Evolutionary conservation across 2,329 filamentous ascomycete genomes (phyloP).

Genomic region (Eutypa lata): DNA sequence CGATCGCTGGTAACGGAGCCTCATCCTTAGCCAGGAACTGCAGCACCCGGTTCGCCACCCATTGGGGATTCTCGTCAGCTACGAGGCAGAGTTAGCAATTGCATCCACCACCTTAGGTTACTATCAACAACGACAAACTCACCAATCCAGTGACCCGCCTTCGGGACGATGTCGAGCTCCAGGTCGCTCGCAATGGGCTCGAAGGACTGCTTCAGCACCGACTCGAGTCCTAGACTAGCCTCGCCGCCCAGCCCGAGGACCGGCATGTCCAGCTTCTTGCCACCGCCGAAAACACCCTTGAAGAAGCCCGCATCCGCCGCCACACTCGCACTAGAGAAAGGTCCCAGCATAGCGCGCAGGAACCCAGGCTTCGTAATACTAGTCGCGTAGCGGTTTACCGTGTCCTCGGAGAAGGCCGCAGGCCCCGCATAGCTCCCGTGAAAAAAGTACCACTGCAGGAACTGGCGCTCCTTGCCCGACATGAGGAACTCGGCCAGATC

Average conservation of each 20-base stretch:
- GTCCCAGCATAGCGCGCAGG: conserved; percentile 35
- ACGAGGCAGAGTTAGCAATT: background rate
- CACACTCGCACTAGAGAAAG: conserved; percentile 30
- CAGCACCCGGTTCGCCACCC: conserved; percentile 19
- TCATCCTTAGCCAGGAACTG: conserved; percentile 17
- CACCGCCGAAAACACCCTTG: conserved; percentile 33
- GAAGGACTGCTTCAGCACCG: conserved; percentile 14
- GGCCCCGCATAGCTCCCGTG: conserved; percentile 40
- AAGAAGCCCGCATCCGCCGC: conserved; percentile 35
- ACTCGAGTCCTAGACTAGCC: conserved; percentile 24
- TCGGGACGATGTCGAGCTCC: conserved; percentile 29
- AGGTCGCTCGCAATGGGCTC: conserved; percentile 20
- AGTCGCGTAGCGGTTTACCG: conserved; percentile 34
- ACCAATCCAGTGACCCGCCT: conserved; percentile 38
- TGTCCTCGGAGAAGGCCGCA: conserved; percentile 34
- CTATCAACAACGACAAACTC: too few relatives aligned
- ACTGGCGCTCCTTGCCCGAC: conserved; percentile 35
- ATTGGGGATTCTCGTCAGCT: conserved; percentile 24
- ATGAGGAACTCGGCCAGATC: conserved; percentile 46
- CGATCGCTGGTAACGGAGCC: conserved; percentile 11
- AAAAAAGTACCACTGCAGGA: conserved; percentile 45
- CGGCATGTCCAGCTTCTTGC: conserved; percentile 24
- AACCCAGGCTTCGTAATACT: conserved; percentile 43
- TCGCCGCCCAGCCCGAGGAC: conserved; percentile 33
- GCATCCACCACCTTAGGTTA: background rate